Base-by-base conservation (phyloP, 768 basidiomycete genomes). In the Pholiota microspora region DNA sequence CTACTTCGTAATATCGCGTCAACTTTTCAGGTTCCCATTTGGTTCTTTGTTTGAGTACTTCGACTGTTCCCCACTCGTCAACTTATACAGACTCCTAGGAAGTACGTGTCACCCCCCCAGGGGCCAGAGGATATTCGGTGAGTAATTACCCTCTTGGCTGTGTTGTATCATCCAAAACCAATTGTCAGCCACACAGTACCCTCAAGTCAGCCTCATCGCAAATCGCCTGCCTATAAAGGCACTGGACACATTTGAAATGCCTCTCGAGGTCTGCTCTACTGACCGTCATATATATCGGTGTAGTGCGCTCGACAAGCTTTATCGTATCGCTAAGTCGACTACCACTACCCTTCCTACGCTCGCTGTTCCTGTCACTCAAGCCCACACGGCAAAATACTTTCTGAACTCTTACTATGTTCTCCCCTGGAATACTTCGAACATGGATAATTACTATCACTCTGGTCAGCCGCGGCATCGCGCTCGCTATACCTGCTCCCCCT, bases 361-460 rank as follows among this genome's bases (percentile, higher is more conserved):
- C 35, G 18, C 53, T n/a, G n/a, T n/a, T n/a, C n/a, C n/a, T n/a
- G n/a, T 31, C 12, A 31, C 12, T 31, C 29, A 60, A 61, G 60
- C 60, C 60, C 54, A 55, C 56, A 56, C 60, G 59, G 62, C 62
- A 54, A 40, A 31, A 49, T 53, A 18, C 44, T 57, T 55, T 5
- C 57, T 23, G 32, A 10, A 27, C 42, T 50, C 12, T 7, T 25
- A 25, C 40, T 46, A 45, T 45, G 29, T 42, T n/a, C n/a, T 40
- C 32, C 38, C 31, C 2, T 27, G 13, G 18, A 9, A 54, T n/a
- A 21, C 27, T 53, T 36, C 40, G 27, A 13, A 23, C 45, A 16
- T 58, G 44, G 36, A 2, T 58, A 7, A 24, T 36, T 18, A 8
- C 40, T 12, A 7, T 53, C 7, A 29, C 44, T 40, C 34, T 58